Percentiles rank a stretch among this genome's conserved stretches.
These are phyloP conservation scores for Melampsora americana DNA, from an alignment of 1,284 basidiomycete genomes.

Conservation along the genomic window DNA sequence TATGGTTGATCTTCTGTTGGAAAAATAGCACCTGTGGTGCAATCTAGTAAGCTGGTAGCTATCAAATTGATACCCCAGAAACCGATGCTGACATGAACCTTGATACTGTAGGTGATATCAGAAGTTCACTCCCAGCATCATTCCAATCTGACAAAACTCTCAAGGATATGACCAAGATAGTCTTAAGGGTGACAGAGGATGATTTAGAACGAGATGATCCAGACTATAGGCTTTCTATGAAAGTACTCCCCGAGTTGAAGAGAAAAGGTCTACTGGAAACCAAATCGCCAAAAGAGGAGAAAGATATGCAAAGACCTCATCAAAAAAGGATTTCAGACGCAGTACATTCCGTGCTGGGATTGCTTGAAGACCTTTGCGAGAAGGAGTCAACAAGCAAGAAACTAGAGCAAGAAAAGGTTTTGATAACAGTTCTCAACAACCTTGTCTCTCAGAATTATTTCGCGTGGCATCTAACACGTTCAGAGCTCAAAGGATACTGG, in stretches of 20 bases:
- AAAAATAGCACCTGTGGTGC: too few species aligned
- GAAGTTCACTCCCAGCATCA: too few species aligned
- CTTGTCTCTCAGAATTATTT: background rate
- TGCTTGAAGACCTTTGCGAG: background rate
- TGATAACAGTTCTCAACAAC: background rate
- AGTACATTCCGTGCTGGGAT: background rate
- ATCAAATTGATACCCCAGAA: too few species aligned
- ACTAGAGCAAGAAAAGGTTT: background rate
- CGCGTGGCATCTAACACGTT: background rate
- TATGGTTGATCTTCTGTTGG: too few species aligned
- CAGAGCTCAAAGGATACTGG: background rate
- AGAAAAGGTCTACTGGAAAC: background rate
- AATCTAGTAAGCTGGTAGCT: too few species aligned
- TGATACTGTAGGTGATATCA: too few species aligned
- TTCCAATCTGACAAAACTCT: too few species aligned
- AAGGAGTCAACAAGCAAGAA: background rate
- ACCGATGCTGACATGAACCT: too few species aligned
- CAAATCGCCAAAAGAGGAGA: background rate
- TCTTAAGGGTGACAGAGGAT: background rate
- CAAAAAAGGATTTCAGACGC: too few species aligned
- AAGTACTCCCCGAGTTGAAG: background rate
- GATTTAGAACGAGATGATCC: background rate
- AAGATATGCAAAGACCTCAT: too few species aligned
- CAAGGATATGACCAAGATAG: too few species aligned
- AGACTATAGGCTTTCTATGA: background rate